Conservation (phyloP, 2,329 filamentous ascomycete genomes). For the Penicillium sp. region DNA sequence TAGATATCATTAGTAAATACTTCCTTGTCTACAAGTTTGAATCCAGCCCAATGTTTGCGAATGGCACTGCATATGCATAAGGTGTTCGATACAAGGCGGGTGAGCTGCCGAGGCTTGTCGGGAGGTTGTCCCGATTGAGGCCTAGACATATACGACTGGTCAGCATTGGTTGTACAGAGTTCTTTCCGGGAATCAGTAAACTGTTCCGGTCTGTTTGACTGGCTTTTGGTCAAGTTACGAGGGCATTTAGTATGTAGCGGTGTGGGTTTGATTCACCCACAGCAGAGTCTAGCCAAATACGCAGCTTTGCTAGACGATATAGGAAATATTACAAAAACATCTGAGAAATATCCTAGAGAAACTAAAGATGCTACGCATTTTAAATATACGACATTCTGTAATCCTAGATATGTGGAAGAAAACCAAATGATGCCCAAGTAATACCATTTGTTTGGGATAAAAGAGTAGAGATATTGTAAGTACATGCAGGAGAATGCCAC, state of each 20-base stretch:
- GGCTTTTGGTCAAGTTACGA: background rate
- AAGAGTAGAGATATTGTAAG: constrained; percentile 21
- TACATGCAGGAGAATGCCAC: constrained; percentile 19
- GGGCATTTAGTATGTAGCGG: background rate
- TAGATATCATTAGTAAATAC: background rate
- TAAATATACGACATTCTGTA: background rate
- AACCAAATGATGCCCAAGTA: background rate
- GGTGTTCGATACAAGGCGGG: background rate
- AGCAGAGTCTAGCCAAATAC: background rate
- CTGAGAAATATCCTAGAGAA: background rate
- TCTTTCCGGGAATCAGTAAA: no score
- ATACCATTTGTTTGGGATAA: constrained; percentile 6
- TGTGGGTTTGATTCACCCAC: background rate
- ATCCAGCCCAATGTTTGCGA: background rate
- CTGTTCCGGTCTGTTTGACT: background rate
- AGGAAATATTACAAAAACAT: no score
- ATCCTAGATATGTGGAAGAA: background rate
- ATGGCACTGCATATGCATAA: background rate
- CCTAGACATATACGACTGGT: background rate
- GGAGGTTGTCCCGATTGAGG: background rate
- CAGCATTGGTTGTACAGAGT: background rate
- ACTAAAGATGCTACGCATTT: background rate
- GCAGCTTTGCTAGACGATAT: background rate
- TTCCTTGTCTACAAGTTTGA: background rate
- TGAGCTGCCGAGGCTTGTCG: background rate